A percentile compares a stretch with the other conserved stretches of the same genome.
phyloP scores from a whole-genome alignment of 768 basidiomycete genomes.

The Kwoniella mangroviensis region DNA sequence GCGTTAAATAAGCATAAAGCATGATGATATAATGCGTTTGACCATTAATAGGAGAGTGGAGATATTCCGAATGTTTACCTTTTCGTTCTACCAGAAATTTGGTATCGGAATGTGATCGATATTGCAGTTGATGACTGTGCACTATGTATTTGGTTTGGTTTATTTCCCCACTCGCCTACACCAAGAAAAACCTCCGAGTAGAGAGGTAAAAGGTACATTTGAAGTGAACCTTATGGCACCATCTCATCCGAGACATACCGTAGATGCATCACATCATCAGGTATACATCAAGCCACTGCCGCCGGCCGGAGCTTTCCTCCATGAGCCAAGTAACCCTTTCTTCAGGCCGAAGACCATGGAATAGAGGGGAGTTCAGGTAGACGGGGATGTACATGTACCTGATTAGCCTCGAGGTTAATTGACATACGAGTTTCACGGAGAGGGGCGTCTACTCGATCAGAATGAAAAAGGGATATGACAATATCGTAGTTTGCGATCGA shows the following conservation, averaged over 20 bases:
- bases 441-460: background rate
- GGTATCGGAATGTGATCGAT: background rate
- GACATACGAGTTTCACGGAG: background rate
- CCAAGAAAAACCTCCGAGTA: background rate
- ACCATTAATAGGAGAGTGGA: too few relatives aligned
- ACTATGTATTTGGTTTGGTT: background rate
- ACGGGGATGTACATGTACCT: background rate
- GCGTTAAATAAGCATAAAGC: too few relatives aligned
- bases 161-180: background rate
- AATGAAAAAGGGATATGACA: background rate
- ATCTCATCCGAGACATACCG: background rate
- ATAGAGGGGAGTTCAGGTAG: background rate
- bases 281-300: background rate
- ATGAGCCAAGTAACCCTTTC: background rate
- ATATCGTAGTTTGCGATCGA: background rate
- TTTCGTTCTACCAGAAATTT: background rate
- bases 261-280: background rate
- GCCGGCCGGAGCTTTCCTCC: slow-evolving; percentile 8
- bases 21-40: too few relatives aligned
- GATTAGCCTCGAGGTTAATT: background rate
- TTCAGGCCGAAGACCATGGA: background rate
- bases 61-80: background rate
- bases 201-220: too few relatives aligned
- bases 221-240: background rate
- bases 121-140: background rate